These are phyloP conservation scores for Pichia cephalocereana DNA, from an alignment of 805 yeast genomes.

Conservation along the genomic window DNA sequence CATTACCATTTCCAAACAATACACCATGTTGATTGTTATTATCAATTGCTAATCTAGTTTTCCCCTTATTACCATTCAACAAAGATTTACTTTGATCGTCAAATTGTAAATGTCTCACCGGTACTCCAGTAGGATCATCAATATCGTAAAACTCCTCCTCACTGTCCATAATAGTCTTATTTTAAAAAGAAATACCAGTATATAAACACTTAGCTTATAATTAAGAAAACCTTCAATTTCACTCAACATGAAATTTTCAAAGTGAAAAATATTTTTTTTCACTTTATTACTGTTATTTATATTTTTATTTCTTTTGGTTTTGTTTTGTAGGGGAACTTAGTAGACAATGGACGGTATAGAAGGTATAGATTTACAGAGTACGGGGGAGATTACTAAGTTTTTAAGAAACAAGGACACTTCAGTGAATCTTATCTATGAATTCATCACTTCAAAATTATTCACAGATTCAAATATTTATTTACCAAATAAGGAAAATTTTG, in stretches of 20 bases:
- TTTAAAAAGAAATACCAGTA: too few species aligned
- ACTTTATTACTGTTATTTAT: too few species aligned
- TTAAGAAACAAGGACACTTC: constrained; percentile 45
- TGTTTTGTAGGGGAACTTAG: too few species aligned
- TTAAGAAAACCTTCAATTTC: too few species aligned
- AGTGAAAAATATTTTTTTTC: too few species aligned
- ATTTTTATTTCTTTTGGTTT: too few species aligned
- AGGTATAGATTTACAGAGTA: constrained; percentile 15
- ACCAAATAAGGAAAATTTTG: constrained; percentile 46
- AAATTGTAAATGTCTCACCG: constrained; percentile 26
- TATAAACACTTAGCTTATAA: too few species aligned
- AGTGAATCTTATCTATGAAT: constrained; percentile 32
- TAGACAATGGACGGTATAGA: background rate
- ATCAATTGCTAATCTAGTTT: constrained; percentile 38
- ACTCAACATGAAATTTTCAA: too few species aligned
- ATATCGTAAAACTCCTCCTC: constrained; percentile 8
- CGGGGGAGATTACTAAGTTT: constrained; percentile 47
- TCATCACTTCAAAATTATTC: constrained; percentile 27
- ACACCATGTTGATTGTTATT: constrained; percentile 33
- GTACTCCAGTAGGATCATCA: constrained; percentile 19
- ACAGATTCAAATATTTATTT: constrained; percentile 30
- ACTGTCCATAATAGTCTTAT: too few species aligned
- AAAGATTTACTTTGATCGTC: constrained; percentile 27
- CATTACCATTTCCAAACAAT: constrained; percentile 26
- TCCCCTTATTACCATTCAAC: constrained; percentile 22